A percentile compares a stretch with the other conserved stretches of the same genome.
Conservation (phyloP, 345 rosid species). For the Eucalyptus pauciflora region DNA sequence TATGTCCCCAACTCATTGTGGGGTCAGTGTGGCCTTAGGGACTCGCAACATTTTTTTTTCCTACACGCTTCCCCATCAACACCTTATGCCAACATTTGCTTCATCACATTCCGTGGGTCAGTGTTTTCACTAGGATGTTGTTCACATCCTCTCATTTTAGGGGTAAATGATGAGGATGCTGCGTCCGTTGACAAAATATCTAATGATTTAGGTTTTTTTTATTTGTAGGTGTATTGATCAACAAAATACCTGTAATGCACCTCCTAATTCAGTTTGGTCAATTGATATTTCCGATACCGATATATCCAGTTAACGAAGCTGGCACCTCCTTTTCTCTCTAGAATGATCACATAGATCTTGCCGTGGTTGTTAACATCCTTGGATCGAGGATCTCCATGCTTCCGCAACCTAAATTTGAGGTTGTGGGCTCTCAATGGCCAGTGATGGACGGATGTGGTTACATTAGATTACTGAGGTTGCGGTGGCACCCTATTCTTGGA, state of each 20-base stretch:
- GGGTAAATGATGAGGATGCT: not conserved
- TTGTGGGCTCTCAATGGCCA: not conserved
- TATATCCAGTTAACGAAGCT: not conserved
- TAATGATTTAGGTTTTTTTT: not conserved
- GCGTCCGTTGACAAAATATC: not conserved
- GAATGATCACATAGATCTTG: not conserved
- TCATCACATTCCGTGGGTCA: not conserved
- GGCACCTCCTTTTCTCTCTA: not conserved
- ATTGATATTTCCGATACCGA: not conserved
- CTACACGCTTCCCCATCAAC: not conserved
- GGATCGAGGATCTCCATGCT: not conserved
- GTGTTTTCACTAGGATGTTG: not conserved
- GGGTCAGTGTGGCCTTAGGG: not conserved
- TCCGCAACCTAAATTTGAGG: not conserved
- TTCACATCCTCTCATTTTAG: not conserved
- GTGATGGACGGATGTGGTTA: not conserved
- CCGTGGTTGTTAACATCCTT: not conserved
- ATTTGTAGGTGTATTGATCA: not conserved
- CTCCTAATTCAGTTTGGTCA: not conserved
- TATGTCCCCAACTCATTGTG: slow-evolving; percentile 7
- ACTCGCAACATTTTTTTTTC: not conserved
- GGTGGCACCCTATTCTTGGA: not conserved
- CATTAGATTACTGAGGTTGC: not conserved
- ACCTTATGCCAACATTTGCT: not conserved
- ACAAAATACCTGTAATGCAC: not conserved